Base-by-base conservation (phyloP, 2,329 filamentous ascomycete species). In the Hymenoscyphus occultus region DNA sequence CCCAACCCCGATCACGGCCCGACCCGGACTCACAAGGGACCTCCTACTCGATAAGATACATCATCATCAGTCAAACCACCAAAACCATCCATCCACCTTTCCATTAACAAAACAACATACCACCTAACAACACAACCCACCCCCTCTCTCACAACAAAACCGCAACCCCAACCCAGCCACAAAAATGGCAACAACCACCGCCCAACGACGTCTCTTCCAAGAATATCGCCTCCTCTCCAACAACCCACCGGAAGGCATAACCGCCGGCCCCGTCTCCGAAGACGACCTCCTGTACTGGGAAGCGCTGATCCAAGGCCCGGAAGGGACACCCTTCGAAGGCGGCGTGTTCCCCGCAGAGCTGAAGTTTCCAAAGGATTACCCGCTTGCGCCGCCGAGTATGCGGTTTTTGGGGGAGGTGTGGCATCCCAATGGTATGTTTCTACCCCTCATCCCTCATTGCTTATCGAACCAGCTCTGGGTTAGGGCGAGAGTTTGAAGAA, bases 251-350 rank as follows among this genome's bases (percentile, higher is more conserved):
- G 94, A 98, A 68, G 95, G 95, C 77, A 98, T 99, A 80, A 96
- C 92, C 65, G 95, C 95, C 16, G 95, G 95, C 22, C 95, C 95
- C 40, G 83, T 97, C 67, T 90, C 86, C 70, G 95, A 99, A 82
- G 95, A 98, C 77, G 93, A 99, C 80, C 88, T 98, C 76, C 91
- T 97, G 73, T 83, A 92, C 74, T 99, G 95, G 95, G 95, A 99
- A 80, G 95, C 93, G 9, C 82, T 98, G 68, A 98, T 99, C 74
- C 90, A 96, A 78, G 95, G 95, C 0, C 95, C 95, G 13, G 93
- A 97, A 75, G 95, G 90, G 68, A 99, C 95, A 1, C 95, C 95
- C 0, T 99, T 96, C 73, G 94, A 96, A 81, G 94, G 93, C 65
- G 95, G 95, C 62, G 87, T 99, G 66, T 99, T 98, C 77, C 92